These are phyloP conservation scores for Neurospora discreta DNA, from an alignment of 495 filamentous ascomycete genomes.

Conservation along the genomic window DNA sequence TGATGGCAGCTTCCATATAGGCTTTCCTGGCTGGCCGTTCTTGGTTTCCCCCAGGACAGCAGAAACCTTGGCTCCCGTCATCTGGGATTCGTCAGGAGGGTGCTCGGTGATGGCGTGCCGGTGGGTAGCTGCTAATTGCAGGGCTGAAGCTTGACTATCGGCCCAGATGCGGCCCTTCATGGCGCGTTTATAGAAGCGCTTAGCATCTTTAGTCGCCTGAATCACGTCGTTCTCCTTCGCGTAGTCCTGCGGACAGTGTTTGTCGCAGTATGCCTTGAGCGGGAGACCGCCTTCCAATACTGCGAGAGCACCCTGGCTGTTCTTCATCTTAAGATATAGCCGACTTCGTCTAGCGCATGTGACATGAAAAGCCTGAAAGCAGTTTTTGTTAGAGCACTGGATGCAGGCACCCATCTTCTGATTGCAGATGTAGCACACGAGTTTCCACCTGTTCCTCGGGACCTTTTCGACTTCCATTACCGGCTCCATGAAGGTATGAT, in stretches of 20 bases:
- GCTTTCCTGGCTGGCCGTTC: conserved; percentile 53
- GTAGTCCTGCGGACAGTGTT: conserved; percentile 87
- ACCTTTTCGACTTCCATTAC: conserved; percentile 97
- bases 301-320: conserved; percentile 64
- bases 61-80: conserved; percentile 39
- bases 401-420: conserved; percentile 98
- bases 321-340: conserved; percentile 94
- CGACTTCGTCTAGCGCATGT: conserved; percentile 84
- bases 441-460: conserved; percentile 82
- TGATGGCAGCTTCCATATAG: conserved; percentile 87
- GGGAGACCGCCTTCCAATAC: conserved; percentile 72
- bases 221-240: conserved; percentile 67
- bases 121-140: conserved; percentile 59
- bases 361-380: conserved; percentile 96
- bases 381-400: conserved; percentile 95
- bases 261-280: conserved; percentile 92
- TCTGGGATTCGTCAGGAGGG: conserved; percentile 43
- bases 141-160: conserved; percentile 77
- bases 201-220: conserved; percentile 37
- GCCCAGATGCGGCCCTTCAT: conserved; percentile 87
- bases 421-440: conserved; percentile 92
- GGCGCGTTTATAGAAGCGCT: conserved; percentile 70
- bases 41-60: conserved; percentile 64
- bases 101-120: conserved; percentile 47
- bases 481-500: conserved; percentile 94